Percentiles rank a stretch among this genome's conserved stretches.
These are phyloP conservation scores for Porodaedalea pini DNA, from an alignment of 1,284 basidiomycete genomes.

Conservation along the genomic window DNA sequence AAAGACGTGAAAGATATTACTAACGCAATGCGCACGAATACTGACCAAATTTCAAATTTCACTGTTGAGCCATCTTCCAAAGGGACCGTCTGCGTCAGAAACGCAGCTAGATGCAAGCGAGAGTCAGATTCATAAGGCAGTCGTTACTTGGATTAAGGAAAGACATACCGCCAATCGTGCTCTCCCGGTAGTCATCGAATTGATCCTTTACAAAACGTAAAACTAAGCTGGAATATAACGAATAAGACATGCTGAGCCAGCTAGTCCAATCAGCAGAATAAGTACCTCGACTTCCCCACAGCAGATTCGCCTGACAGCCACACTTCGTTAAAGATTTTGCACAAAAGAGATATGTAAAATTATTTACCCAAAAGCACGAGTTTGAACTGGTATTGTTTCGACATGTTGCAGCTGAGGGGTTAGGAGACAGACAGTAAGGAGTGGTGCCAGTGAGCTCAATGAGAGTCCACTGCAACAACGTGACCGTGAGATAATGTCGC, in stretches of 20 bases:
- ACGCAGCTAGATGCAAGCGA: slow-evolving; percentile 63
- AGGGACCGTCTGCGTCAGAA: slow-evolving; percentile 92
- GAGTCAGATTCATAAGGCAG: slow-evolving; percentile 9
- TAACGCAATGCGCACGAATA: slow-evolving; percentile 24
- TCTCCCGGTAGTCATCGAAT: slow-evolving; percentile 96
- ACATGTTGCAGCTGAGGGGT: slow-evolving; percentile 47
- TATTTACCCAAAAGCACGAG: slow-evolving; percentile 82
- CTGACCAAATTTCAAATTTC: slow-evolving; percentile 97
- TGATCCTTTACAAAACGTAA: slow-evolving; percentile 96
- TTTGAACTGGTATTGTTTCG: slow-evolving; percentile 85
- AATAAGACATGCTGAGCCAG: neutral
- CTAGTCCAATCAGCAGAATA: neutral
- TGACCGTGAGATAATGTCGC: slow-evolving; percentile 6
- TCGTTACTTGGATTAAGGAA: slow-evolving; percentile 22
- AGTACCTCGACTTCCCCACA: slow-evolving; percentile 91
- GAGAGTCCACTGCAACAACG: slow-evolving; percentile 19
- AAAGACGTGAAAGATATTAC: neutral
- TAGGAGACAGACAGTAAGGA: slow-evolving; percentile 21
- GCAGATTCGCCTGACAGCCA: slow-evolving; percentile 80
- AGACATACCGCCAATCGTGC: slow-evolving; percentile 75
- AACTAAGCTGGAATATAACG: slow-evolving; percentile 62
- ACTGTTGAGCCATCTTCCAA: slow-evolving; percentile 87
- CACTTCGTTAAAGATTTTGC: slow-evolving; percentile 3
- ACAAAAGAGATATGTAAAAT: slow-evolving; percentile 20
- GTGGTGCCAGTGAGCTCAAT: neutral